Percentiles rank a stretch among this genome's conserved stretches.
phyloP scores from a whole-genome alignment of 768 basidiomycete species.

The Suillus hirtellus region DNA sequence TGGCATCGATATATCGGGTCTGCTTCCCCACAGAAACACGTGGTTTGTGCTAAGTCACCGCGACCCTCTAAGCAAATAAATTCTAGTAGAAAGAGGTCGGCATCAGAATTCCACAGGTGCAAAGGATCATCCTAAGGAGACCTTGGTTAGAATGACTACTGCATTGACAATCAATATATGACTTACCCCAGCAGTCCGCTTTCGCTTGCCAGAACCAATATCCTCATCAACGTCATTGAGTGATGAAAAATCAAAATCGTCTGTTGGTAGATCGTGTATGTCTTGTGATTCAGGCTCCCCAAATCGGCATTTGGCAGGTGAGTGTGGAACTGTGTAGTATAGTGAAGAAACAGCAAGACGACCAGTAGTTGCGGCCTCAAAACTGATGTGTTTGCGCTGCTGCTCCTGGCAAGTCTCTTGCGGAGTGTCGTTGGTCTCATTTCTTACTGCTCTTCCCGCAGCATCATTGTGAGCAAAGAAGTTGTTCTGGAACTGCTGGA shows the following conservation, averaged over 20 bases:
- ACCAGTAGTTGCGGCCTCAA: not conserved
- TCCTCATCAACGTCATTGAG: too few relatives aligned
- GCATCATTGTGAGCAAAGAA: not conserved
- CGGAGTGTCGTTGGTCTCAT: not conserved
- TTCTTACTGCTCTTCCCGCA: not conserved
- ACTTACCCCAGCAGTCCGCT: conserved; percentile 1
- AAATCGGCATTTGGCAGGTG: not conserved
- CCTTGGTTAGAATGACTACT: not conserved
- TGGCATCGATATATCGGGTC: not conserved
- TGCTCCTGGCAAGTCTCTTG: not conserved
- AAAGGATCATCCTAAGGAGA: not conserved
- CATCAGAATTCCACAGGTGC: not conserved
- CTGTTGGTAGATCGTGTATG: too few relatives aligned
- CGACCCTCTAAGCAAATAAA: not conserved
- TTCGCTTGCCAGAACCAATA: too few relatives aligned
- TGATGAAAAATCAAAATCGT: too few relatives aligned
- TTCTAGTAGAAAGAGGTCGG: not conserved
- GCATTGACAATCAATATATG: not conserved
- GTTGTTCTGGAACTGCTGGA: not conserved
- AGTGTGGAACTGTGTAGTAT: not conserved
- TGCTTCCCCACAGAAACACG: not conserved
- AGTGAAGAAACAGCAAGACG: not conserved
- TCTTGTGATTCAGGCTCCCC: too few relatives aligned
- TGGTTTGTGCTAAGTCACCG: not conserved
- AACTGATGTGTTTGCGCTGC: not conserved